Evolutionary conservation across 2,329 filamentous ascomycete species (phyloP), one percentile per base, ranked within the genome.

Genomic region (Ascocoryne sarcoides): DNA sequence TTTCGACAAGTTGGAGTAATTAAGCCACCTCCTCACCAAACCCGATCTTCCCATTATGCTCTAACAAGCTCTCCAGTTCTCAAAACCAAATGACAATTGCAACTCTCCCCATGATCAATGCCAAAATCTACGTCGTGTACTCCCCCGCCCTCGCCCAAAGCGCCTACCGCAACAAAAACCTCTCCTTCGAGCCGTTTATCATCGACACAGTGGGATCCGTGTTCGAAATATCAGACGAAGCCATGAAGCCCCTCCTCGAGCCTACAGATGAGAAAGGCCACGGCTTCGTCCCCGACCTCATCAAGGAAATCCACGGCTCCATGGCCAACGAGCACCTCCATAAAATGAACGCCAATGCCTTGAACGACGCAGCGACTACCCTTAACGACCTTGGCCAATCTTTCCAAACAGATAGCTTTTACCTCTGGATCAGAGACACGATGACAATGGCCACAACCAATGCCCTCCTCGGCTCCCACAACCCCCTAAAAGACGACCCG

Each of bases 101-200:
- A 37, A 69, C 69, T 0, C 51, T 73, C 3, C 65, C 63, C 9
- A 65, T 71, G 53, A 54, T 68, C 18, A 62, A 56, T 35, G 52
- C 59, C 28, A 66, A 66, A 38, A 52, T 67, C 16, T 73, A 73
- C 49, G 48, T 65, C n/a, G 60, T 70, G 16, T 65, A 57, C 32
- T 59, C 61, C 4, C 63, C 69, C 2, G 37, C 51, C 1, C 49
- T 71, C 3, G 55, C 65, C 12, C 58, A 62, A 17, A 50, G 60
- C 5, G 60, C 65, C 10, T 59, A 67, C 21, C 62, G 65, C 12
- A 58, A 57, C 15, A 63, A 64, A 29, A 57, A 60, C 16, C 52
- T 71, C 16, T 61, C 59, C 0, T 69, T 71, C 48, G 63, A 66
- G 26, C 61, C 62, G 1, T 59, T 71, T 21, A 57, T 62, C 12